Evolutionary conservation across 495 filamentous ascomycete species (phyloP), one percentile per base, ranked within the genome.

Genomic region (Tuber umbilicatum): DNA sequence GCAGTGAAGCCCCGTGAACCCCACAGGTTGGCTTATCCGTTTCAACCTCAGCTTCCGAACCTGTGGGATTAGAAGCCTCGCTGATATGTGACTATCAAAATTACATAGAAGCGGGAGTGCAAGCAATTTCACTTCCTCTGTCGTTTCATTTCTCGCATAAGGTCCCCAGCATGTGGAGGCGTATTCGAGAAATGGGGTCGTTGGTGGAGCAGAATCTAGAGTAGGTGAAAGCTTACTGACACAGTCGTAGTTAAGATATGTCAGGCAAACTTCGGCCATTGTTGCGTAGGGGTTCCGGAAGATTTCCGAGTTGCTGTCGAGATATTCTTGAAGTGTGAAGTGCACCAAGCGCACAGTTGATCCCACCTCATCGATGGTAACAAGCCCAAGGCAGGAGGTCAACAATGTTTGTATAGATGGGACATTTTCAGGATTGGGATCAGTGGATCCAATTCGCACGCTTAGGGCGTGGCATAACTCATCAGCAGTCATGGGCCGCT

Each of bases 31-130:
- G 5, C 21, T 50, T n/a, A 5, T 7, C 21, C 5, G 39, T 6
- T 1, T 0, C 7, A 7, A 1, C n/a, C 9, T 2, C 21, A 0
- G 5, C 16, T 0, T 0, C 7, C 0, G 0, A 9, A 23, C 0
- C 0, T 27, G 7, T 12, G 7, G n/a, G 4, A 2, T 2, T 0
- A 60, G 10, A 27, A 60, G n/a, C 7, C 14, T 14, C 0, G 50
- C 50, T 14, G 50, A 31, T 12, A 60, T 60, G 16, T 60, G 50
- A 16, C 50, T 14, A 16, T 31, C 10, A 60, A 27, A 60, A 10
- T 16, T 12, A 0, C 0, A 0, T 3, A 60, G 12, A 14, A 60
- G 50, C n/a, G 9, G 50, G 3, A 60, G 9, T 16, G 50, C n/a
- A 27, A 31, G 50, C 0, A 6, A 16, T 31, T 31, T 60, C 21